Base-by-base conservation (phyloP, 805 yeast species). In the Wickerhamiella azymoides region DNA sequence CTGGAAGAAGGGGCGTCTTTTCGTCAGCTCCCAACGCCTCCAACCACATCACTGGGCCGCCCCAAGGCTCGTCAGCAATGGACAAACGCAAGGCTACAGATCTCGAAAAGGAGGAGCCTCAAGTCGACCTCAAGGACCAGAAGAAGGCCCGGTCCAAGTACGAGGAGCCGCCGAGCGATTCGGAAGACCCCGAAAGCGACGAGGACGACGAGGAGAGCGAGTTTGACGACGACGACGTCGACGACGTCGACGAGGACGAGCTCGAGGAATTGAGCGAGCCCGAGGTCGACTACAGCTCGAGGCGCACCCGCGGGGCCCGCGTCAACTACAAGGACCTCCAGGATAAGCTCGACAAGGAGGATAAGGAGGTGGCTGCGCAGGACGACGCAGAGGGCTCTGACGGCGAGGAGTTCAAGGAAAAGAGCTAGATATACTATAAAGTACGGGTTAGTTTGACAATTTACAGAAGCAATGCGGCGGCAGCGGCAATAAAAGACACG, bases 311-410 rank as follows among this genome's bases (percentile, higher is more conserved):
- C 26, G 10, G 18, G 13, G 81, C 79, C 58, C 81, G 80, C 16
- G 80, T 88, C 54, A 96, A 86, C 64, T 86, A 81, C 62, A 70
- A 76, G 47, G 80, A 83, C 64, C 85, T 93, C 13, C 83, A 85
- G 17, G 81, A 76, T 53, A 74, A 82, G 58, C 63, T 84, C 55
- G 77, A 73, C 45, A 66, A 65, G 42, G 79, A 75, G 48, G 67
- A 66, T 36, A 65, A 63, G 16, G 62, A 64, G 2, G 72, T 67
- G 24, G 76, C 70, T 2, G 73, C 66, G 28, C 76, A 66, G 19
- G 65, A 57, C 8, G 67, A 62, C 14, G 68, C 62, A 6, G 68
- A 62, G 7, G 71, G n/a, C n/a, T n/a, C n/a, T n/a, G n/a, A n/a
- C n/a, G n/a, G 64, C 28, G 74, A 70, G 1, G 79, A 71, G 27